phyloP scores from a whole-genome alignment of 768 basidiomycete genomes.

The Russula earlei region DNA sequence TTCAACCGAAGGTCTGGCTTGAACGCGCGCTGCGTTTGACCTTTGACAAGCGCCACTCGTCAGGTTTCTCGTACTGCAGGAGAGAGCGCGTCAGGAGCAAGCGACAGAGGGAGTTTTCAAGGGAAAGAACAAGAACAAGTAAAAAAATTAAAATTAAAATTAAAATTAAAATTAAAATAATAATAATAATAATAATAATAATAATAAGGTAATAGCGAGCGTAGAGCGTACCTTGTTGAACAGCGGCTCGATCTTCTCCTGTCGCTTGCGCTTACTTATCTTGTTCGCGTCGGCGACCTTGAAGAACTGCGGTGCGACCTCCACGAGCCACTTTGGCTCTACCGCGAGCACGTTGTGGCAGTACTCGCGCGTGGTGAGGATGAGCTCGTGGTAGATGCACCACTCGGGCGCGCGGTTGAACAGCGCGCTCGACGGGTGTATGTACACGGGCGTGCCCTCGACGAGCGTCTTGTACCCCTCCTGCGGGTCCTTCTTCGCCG shows the following conservation, averaged over 20 bases:
- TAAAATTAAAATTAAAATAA: no score
- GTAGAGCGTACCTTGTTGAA: conserved; percentile 78
- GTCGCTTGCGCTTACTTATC: conserved; percentile 91
- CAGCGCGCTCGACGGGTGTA: conserved; percentile 92
- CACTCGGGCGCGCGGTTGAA: conserved; percentile 98
- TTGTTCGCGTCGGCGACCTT: conserved; percentile 96
- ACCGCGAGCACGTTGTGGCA: conserved; percentile 90
- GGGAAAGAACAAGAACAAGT: background rate
- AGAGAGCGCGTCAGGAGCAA: conserved; percentile 2
- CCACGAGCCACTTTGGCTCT: conserved; percentile 97
- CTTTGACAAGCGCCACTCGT: conserved; percentile 91
- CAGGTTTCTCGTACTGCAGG: conserved; percentile 70
- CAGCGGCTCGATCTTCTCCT: conserved; percentile 94
- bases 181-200: no score
- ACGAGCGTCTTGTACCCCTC: conserved; percentile 98
- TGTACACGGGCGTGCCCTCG: conserved; percentile 97
- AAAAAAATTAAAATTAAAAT: no score
- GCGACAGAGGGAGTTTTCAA: background rate
- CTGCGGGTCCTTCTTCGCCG: conserved; percentile 96
- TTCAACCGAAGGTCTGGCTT: conserved; percentile 85
- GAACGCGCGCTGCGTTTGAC: conserved; percentile 87
- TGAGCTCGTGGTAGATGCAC: conserved; percentile 91
- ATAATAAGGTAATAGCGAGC: no score
- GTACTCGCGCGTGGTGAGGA: conserved; percentile 93
- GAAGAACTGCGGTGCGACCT: conserved; percentile 98